Evolutionary conservation across 768 basidiomycete species (phyloP).

Genomic region (Podaxis carcinomalis): DNA sequence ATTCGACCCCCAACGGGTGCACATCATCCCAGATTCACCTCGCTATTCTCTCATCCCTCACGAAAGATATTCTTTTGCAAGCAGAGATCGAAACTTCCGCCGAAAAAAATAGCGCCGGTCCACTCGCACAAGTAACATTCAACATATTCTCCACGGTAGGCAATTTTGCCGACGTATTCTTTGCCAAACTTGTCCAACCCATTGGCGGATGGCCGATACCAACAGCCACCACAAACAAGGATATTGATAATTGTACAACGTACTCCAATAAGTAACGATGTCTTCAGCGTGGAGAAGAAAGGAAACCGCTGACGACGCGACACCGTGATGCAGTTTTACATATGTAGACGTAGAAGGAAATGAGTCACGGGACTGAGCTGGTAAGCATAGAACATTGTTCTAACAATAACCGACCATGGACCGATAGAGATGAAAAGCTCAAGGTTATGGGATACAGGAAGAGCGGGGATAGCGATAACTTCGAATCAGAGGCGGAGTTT

Average conservation of each 20-base stretch:
- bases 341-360: too few relatives aligned
- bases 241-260: conserved; percentile 50
- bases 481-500: conserved; percentile 62
- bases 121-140: conserved; percentile 74
- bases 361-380: too few relatives aligned
- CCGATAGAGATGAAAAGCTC: conserved; percentile 28
- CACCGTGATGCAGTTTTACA: too few relatives aligned
- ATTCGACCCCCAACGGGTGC: conserved; percentile 24
- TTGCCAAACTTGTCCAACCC: conserved; percentile 80
- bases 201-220: conserved; percentile 89
- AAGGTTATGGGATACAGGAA: conserved; percentile 59
- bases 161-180: conserved; percentile 72
- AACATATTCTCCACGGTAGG: conserved; percentile 58
- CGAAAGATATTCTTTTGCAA: conserved; percentile 85
- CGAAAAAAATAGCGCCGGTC: conserved; percentile 78
- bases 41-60: conserved; percentile 81
- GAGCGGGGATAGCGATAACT: conserved; percentile 28
- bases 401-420: conserved; percentile 45
- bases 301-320: too few relatives aligned
- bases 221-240: conserved; percentile 46
- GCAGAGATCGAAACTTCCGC: conserved; percentile 92
- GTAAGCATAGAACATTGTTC: too few relatives aligned
- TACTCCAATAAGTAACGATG: too few relatives aligned
- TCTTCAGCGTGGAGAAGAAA: too few relatives aligned
- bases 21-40: conserved; percentile 49